Evolutionary conservation across 805 yeast species (phyloP).

Genomic region (Metschnikowia kofuensis): DNA sequence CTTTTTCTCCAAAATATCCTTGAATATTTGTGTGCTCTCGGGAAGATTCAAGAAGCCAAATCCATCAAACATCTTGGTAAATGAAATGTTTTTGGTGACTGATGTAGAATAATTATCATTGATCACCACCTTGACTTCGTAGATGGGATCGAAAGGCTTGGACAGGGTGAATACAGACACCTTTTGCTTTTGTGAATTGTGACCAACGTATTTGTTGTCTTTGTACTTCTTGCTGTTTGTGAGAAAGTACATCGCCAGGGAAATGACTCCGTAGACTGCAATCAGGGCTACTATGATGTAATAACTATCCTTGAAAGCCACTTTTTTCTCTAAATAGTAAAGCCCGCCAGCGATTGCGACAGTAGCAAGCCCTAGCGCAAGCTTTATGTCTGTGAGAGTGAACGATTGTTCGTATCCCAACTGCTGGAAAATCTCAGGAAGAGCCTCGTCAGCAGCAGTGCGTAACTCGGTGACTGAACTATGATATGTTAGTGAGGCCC

Average conservation of each 20-base stretch:
- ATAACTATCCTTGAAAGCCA: constrained; percentile 37
- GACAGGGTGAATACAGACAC: constrained; percentile 40
- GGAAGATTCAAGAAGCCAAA: constrained; percentile 43
- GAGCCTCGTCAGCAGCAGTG: constrained; percentile 48
- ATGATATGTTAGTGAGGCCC: constrained; percentile 1
- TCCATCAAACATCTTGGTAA: constrained; percentile 42
- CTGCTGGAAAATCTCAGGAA: constrained; percentile 38
- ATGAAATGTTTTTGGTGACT: constrained; percentile 27
- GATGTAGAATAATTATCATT: constrained; percentile 20
- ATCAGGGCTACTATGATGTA: constrained; percentile 35
- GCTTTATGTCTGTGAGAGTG: constrained; percentile 41
- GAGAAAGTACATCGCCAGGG: constrained; percentile 32
- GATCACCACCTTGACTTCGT: constrained; percentile 33
- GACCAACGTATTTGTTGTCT: constrained; percentile 47
- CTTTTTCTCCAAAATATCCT: constrained; percentile 19
- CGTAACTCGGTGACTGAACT: constrained; percentile 49
- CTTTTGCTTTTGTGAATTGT: constrained; percentile 28
- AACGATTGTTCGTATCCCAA: constrained; percentile 51
- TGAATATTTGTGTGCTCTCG: constrained; percentile 27
- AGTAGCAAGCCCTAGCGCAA: constrained; percentile 48
- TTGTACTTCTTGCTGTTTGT: constrained; percentile 36
- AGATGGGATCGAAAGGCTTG: constrained; percentile 43
- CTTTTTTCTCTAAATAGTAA: constrained; percentile 49
- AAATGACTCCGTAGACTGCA: constrained; percentile 34
- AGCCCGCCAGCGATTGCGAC: constrained; percentile 46